Evolutionary conservation across 441 rosid species (phyloP).

Genomic region (Macaranga tanarius): DNA sequence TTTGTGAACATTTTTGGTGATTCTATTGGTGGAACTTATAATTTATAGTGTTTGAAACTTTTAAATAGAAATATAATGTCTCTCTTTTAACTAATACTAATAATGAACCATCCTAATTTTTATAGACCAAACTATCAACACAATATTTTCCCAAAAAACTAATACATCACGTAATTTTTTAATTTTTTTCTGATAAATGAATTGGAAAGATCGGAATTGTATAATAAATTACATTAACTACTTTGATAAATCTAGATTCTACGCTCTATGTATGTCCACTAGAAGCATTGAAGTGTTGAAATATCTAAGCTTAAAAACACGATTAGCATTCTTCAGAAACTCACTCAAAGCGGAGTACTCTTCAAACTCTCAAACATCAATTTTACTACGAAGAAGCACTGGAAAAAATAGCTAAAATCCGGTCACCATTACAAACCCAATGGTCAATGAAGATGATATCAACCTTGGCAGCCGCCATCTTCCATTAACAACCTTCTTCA

Average conservation of each 20-base stretch:
- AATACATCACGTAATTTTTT: too few species aligned
- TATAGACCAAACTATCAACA: too few species aligned
- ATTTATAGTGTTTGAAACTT: too few species aligned
- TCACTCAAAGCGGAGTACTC: neutral
- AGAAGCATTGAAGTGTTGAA: neutral
- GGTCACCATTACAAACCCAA: neutral
- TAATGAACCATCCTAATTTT: too few species aligned
- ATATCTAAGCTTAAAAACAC: neutral
- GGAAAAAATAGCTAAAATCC: constrained; percentile 9
- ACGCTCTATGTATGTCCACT: neutral
- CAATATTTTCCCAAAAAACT: too few species aligned
- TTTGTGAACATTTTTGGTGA: too few species aligned
- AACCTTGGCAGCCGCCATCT: neutral
- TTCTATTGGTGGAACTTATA: too few species aligned
- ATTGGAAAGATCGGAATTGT: too few species aligned
- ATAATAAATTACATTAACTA: too few species aligned
- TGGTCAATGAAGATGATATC: constrained; percentile 1
- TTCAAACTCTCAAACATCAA: neutral
- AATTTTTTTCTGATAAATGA: too few species aligned
- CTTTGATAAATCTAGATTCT: neutral
- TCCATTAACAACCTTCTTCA: neutral
- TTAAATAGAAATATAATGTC: too few species aligned
- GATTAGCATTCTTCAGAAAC: neutral
- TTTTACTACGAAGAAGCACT: neutral
- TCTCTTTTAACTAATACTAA: too few species aligned